A percentile compares a stretch with the other conserved stretches of the same genome.
Conservation (phyloP, 2,329 filamentous ascomycete species). For the Exophiala sp. region DNA sequence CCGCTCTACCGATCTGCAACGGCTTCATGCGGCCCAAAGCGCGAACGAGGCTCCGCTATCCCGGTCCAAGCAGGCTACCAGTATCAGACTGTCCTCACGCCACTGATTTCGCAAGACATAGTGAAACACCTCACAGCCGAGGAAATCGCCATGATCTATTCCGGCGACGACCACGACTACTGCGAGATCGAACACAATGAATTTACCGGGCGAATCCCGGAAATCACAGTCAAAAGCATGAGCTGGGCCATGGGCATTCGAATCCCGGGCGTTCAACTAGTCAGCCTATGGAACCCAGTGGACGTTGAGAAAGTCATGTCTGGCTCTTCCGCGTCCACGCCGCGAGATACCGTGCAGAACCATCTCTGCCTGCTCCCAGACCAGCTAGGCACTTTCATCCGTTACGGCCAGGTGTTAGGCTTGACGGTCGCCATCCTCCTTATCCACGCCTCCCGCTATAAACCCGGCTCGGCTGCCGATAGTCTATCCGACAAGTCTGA, state of each 20-base stretch:
- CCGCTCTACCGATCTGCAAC: conserved; percentile 76
- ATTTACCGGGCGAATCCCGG: conserved; percentile 57
- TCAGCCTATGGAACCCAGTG: conserved; percentile 88
- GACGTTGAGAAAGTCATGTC: conserved; percentile 46
- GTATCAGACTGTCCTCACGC: conserved; percentile 88
- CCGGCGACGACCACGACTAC: conserved; percentile 96
- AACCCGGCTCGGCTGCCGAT: conserved; percentile 29
- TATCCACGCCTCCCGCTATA: conserved; percentile 21
- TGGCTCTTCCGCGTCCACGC: conserved; percentile 24
- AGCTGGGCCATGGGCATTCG: conserved; percentile 96
- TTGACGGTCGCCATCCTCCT: conserved; percentile 44
- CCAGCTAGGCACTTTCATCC: conserved; percentile 75
- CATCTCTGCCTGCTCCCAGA: conserved; percentile 87
- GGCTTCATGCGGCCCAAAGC: conserved; percentile 78
- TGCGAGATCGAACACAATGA: conserved; percentile 78
- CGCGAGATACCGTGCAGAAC: conserved; percentile 64
- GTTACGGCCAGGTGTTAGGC: conserved; percentile 61
- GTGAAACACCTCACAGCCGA: conserved; percentile 62
- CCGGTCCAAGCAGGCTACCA: conserved; percentile 76
- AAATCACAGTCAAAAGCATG: conserved; percentile 93
- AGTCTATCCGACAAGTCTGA: conserved; percentile 28
- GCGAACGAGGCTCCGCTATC: conserved; percentile 79
- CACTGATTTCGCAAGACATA: conserved; percentile 67
- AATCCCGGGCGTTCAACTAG: conserved; percentile 76
- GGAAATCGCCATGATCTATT: conserved; percentile 80